These are phyloP conservation scores for Naganishia kalamii DNA, from an alignment of 768 basidiomycete species.

Conservation along the genomic window DNA sequence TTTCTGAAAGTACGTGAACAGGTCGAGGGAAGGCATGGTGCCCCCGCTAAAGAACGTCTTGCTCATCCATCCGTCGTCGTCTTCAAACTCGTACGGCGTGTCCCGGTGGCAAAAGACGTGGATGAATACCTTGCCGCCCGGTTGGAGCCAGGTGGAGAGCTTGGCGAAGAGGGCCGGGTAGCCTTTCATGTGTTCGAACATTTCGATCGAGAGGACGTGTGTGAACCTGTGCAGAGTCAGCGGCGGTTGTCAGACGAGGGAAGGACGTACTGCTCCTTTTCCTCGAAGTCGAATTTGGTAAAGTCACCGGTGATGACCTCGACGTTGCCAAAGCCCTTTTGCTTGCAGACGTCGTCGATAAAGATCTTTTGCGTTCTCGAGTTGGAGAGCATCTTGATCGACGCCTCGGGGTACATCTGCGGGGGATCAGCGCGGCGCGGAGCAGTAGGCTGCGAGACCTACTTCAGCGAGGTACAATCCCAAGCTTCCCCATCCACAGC, in stretches of 20 bases:
- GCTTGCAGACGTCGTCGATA: slow-evolving; percentile 55
- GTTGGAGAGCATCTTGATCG: slow-evolving; percentile 62
- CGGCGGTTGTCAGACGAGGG: not conserved
- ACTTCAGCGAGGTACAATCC: slow-evolving; percentile 58
- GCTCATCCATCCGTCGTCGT: slow-evolving; percentile 69
- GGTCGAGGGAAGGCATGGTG: slow-evolving; percentile 59
- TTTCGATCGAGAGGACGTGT: slow-evolving; percentile 65
- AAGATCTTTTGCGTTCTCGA: slow-evolving; percentile 62
- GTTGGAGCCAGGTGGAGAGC: slow-evolving; percentile 60
- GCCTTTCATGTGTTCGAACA: slow-evolving; percentile 72
- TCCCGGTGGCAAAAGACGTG: slow-evolving; percentile 65
- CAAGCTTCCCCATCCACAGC: slow-evolving; percentile 72
- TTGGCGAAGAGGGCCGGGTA: slow-evolving; percentile 60
- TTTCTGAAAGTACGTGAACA: slow-evolving; percentile 57
- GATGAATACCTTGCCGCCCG: slow-evolving; percentile 58
- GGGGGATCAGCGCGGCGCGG: not conserved
- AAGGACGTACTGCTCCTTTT: slow-evolving; percentile 49
- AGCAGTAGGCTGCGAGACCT: not conserved
- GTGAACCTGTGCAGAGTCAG: slow-evolving; percentile 54
- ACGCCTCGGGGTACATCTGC: slow-evolving; percentile 64
- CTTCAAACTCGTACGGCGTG: slow-evolving; percentile 64
- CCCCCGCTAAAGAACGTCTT: slow-evolving; percentile 69
- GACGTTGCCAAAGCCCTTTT: slow-evolving; percentile 55
- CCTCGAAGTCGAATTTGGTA: slow-evolving; percentile 58
- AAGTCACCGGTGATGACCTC: slow-evolving; percentile 65